Evolutionary conservation across 2,329 filamentous ascomycete species (phyloP), one percentile per base, ranked within the genome.

Genomic region (Cladorrhinum sp.): DNA sequence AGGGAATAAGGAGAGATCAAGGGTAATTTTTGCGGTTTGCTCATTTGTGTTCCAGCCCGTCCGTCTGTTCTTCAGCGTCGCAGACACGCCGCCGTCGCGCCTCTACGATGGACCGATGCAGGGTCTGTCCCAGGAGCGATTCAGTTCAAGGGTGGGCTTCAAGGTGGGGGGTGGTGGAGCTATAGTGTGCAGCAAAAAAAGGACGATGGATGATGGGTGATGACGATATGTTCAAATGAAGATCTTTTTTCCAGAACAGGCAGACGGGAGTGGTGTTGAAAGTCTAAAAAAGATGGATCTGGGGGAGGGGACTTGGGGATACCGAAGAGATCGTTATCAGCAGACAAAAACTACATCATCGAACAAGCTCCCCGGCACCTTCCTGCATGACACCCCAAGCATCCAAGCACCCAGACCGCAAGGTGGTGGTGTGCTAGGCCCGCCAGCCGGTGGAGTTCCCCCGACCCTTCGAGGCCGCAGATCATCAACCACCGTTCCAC

Each of bases 281-380:
- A 12, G n/a, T 8, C 12, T 4, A 46, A 20, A 46, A 46, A 20
- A 5, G 42, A 2, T 18, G 18, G 20, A 20, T 24, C 2, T 24
- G 49, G 49, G 49, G 49, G 14, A 51, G 23, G 4, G 49, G 2
- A 51, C 8, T 3, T n/a, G 21, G 49, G 20, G 49, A 50, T 50
- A 50, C 5, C 46, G 12, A 7, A 21, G n/a, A 7, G 6, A 18
- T 46, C 18, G 6, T 16, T 46, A 46, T 21, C 42, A 46, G 42
- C 42, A 51, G 49, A 51, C 49, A 28, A 42, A 18, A 57, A 4
- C 54, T 26, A 48, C 54, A 57, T 57, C 54, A 49, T 57, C 54
- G 36, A 30, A 9, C 54, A 57, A 49, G 54, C 54, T 57, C 42
- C 33, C 39, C 12, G 21, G 12, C 42, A 57, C 33, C 54, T 57